Evolutionary conservation across 1,284 basidiomycete genomes (phyloP), one percentile per base, ranked within the genome.

Genomic region (Puccinia brachypodii): DNA sequence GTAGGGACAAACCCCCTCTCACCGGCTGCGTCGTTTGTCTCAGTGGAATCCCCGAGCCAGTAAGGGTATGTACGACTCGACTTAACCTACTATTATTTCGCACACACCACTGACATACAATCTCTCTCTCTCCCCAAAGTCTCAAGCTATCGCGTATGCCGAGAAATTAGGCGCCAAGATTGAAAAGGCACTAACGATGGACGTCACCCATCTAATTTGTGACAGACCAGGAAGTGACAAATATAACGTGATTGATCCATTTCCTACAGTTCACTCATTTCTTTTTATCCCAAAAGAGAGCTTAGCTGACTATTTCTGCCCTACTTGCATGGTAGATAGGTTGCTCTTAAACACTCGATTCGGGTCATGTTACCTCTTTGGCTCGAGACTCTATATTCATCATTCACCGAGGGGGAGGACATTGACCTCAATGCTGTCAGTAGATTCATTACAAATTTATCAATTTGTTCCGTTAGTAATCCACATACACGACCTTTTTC

Each of bases 161-260:
- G 71, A 74, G 40, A 74, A 62, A 22, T 58, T 81, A 33, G 78
- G 78, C n/a, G 78, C 69, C 38, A 47, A 50, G 36, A 71, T 81
- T 25, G 53, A 71, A 42, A 81, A 74, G 31, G 71, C 68, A 31
- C 71, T 81, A 13, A 81, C 78, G 28, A 38, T 64, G 25, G 71
- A 81, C 53, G 71, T 74, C 53, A 81, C 78, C 31, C 78, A 81
- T 53, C 60, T 81, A 28, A 81, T 81, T 73, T 81, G 78, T 69
- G 78, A 81, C 50, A 73, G 42, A 53, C 69, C 71, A n/a, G 78
- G 78, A 9, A 74, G 78, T 53, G 44, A 58, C 9, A 81, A 81
- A 38, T 81, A 81, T 64, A 58, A 64, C 56, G 78, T 81, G 56
- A 47, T 66, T 66, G 78, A 47, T 74, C 66, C 33, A 40, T 22